phyloP scores from a whole-genome alignment of 2,329 filamentous ascomycete species.

The Cordyceps militaris region DNA sequence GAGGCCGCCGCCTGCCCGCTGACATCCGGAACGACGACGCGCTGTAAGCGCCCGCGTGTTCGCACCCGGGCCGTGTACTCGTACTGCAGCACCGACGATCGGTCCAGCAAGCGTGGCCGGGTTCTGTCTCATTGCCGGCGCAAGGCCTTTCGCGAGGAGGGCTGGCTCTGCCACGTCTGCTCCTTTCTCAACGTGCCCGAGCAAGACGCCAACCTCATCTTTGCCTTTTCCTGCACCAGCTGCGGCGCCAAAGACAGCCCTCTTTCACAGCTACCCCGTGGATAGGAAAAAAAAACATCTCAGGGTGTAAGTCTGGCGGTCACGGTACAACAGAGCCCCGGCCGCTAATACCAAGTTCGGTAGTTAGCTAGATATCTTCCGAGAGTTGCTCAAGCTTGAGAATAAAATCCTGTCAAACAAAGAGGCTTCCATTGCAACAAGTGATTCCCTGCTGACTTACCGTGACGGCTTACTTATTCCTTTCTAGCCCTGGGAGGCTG shows the following conservation, averaged over 20 bases:
- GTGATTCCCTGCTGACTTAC: background rate
- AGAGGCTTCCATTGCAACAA: background rate
- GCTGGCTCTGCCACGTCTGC: background rate
- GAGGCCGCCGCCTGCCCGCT: background rate
- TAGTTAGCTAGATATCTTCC: background rate
- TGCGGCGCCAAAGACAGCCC: constrained; percentile 3
- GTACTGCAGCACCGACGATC: background rate
- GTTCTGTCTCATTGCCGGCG: background rate
- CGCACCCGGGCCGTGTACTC: background rate
- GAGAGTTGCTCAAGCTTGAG: too few species aligned
- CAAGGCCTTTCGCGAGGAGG: background rate
- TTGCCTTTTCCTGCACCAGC: background rate
- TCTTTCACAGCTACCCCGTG: background rate
- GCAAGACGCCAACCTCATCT: background rate
- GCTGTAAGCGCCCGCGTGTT: background rate
- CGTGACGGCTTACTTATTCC: background rate
- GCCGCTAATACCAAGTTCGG: background rate
- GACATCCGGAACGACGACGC: background rate
- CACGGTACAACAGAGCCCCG: too few species aligned
- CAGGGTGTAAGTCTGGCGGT: background rate
- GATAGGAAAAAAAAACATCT: background rate
- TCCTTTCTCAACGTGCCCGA: background rate
- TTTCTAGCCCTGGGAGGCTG: background rate
- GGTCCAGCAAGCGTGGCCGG: background rate
- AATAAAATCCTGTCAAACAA: background rate